Evolutionary conservation across 2,329 filamentous ascomycete genomes (phyloP).

Genomic region (Blastomyces parvus): DNA sequence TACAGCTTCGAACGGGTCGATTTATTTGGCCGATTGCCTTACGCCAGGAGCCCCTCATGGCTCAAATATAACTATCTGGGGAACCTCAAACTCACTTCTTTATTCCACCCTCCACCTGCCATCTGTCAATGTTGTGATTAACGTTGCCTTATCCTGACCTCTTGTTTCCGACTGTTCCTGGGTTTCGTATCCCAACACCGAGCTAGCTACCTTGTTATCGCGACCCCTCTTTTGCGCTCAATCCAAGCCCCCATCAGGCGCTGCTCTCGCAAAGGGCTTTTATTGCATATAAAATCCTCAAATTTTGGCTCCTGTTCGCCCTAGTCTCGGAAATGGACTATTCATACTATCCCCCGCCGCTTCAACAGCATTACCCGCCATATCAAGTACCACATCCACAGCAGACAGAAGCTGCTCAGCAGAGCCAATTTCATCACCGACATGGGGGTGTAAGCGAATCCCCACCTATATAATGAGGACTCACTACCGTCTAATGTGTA

Average conservation of each 20-base stretch:
- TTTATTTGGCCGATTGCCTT: background rate
- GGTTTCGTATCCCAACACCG: background rate
- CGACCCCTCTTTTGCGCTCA: background rate
- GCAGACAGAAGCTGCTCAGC: constrained; percentile 29
- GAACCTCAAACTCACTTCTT: background rate
- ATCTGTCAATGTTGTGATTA: background rate
- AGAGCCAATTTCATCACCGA: constrained; percentile 40
- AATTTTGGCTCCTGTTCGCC: background rate
- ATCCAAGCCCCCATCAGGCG: background rate
- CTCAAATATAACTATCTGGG: background rate
- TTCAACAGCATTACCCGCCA: constrained; percentile 41
- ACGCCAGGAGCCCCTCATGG: background rate
- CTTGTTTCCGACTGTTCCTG: background rate
- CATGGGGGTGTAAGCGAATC: constrained; percentile 31
- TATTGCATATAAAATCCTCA: background rate
- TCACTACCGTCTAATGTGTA: background rate
- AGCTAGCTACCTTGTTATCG: background rate
- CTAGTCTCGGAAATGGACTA: constrained; percentile 43
- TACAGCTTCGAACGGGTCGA: background rate
- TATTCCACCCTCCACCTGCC: background rate
- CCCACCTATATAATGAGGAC: constrained; percentile 10
- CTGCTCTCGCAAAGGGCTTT: background rate
- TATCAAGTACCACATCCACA: constrained; percentile 38
- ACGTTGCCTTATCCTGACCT: background rate
- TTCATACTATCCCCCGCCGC: constrained; percentile 40